Base-by-base conservation (phyloP, 352 stramenopile genomes). In the Phytophthora hibernalis region DNA sequence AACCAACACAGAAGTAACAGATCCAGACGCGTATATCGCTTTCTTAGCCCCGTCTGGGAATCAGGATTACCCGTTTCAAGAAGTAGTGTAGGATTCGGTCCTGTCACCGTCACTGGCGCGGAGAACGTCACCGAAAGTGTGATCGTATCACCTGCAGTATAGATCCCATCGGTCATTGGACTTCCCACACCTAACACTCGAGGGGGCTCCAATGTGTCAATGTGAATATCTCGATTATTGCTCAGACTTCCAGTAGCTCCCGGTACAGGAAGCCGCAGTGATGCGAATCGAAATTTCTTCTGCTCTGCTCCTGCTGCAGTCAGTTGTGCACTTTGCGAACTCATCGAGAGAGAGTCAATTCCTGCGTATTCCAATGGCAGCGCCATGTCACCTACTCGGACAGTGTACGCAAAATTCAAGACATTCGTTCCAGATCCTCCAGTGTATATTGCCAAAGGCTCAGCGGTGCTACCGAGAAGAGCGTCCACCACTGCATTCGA, bases 191-290 rank as follows among this genome's bases (percentile, higher is more conserved):
- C 55, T 2, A 91, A 40, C 5, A 93, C 74, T 11, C 74, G 69
- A 11, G 83, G 85, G 6, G 78, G 75, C n/a, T 89, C 81, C 0
- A 76, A 48, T 0, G 78, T 89, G 33, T 93, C 82, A 21, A 95
- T 78, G 9, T 79, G 76, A 43, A 95, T 84, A 35, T 90, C 76
- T 5, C 77, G 70, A n/a, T 79, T 83, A 16, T 83, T 85, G 30
- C 83, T 92, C 6, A 93, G 51, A 59, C 82, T 92, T 8, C 73
- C 80, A 0, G 73, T 83, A 2, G 72, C 18, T 20, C 68, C 58
- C 1, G 82, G 73, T 2, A 64, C 24, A 12, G 85, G 85, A 4
- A 93, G 58, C 0, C 76, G 67, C 8, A 89, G 47, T 8, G 82
- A 70, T 1, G 77, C 80, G 6, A 72, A 51, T 2, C 77, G 79